Percentiles rank a stretch among this genome's conserved stretches.
These are phyloP conservation scores for Xylariaceae sp. DNA, from an alignment of 2,329 filamentous ascomycete genomes.

Conservation along the genomic window DNA sequence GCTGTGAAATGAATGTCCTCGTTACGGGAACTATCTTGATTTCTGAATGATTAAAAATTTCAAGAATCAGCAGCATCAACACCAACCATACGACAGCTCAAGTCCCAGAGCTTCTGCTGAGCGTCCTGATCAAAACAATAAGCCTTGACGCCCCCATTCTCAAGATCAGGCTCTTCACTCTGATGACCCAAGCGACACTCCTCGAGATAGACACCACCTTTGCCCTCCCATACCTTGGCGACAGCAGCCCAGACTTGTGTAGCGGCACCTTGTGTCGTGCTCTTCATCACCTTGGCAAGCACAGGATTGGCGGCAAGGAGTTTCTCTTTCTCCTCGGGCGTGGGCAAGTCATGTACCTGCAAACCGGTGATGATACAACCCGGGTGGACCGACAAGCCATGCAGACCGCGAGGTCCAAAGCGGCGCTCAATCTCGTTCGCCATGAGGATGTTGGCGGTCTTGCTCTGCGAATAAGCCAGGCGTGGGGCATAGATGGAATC, in stretches of 20 bases:
- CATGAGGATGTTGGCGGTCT: slow-evolving; percentile 44
- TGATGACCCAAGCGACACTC: too few relatives aligned
- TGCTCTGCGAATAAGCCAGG: slow-evolving; percentile 36
- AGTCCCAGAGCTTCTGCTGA: slow-evolving; percentile 3
- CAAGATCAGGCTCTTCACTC: slow-evolving; percentile 2
- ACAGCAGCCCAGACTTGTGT: slow-evolving; percentile 41
- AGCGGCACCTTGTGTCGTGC: slow-evolving; percentile 41
- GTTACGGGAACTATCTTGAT: too few relatives aligned
- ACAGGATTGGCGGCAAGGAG: neutral
- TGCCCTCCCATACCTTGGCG: slow-evolving; percentile 35
- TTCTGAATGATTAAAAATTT: too few relatives aligned
- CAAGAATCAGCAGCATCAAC: neutral
- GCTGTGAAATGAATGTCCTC: too few relatives aligned
- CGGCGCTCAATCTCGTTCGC: slow-evolving; percentile 45
- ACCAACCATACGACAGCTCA: slow-evolving; percentile 1
- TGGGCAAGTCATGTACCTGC: slow-evolving; percentile 14
- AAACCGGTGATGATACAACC: slow-evolving; percentile 34
- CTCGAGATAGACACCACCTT: slow-evolving; percentile 40
- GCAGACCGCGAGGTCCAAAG: slow-evolving; percentile 38
- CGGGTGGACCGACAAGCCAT: slow-evolving; percentile 40
- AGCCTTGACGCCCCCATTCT: slow-evolving; percentile 6
- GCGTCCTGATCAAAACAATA: slow-evolving; percentile 4
- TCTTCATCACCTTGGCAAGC: slow-evolving; percentile 25
- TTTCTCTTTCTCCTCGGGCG: neutral
- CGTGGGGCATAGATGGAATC: neutral